A percentile compares a stretch with the other conserved stretches of the same genome.
These are phyloP conservation scores for Spergularia bocconei DNA, from an alignment of 148 eudicot species.

Conservation along the genomic window DNA sequence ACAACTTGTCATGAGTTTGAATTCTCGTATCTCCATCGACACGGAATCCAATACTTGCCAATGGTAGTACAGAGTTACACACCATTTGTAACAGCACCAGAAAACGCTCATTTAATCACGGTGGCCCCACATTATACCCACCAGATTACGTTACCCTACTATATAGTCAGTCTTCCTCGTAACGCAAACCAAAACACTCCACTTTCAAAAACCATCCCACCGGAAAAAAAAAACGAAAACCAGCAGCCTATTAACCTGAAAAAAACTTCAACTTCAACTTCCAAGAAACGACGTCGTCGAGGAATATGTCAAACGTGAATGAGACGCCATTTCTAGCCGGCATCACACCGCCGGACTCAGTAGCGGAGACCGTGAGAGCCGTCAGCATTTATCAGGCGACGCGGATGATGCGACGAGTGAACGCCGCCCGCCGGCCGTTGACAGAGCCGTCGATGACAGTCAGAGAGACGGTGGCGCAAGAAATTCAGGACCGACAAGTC, in stretches of 20 bases:
- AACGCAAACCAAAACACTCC: too few species aligned
- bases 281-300: background rate
- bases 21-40: too few species aligned
- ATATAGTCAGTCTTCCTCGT: too few species aligned
- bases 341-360: constrained; percentile 6
- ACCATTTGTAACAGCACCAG: too few species aligned
- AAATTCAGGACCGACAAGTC: constrained; percentile 61
- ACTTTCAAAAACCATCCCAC: background rate
- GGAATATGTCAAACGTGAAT: constrained; percentile 18
- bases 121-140: too few species aligned
- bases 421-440: constrained; percentile 44
- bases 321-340: constrained; percentile 29
- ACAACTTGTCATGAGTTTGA: too few species aligned
- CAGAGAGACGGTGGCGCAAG: constrained; percentile 65
- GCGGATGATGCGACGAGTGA: constrained; percentile 55
- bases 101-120: too few species aligned
- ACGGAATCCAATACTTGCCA: too few species aligned
- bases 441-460: constrained; percentile 59
- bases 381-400: constrained; percentile 55
- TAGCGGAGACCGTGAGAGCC: constrained; percentile 29
- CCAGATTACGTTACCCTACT: too few species aligned
- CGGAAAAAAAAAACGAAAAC: background rate
- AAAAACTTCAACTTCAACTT: background rate
- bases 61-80: too few species aligned
- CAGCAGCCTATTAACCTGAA: background rate